Conservation (phyloP, 192 early-diverging fungal species). For the Backusella macrospora region DNA sequence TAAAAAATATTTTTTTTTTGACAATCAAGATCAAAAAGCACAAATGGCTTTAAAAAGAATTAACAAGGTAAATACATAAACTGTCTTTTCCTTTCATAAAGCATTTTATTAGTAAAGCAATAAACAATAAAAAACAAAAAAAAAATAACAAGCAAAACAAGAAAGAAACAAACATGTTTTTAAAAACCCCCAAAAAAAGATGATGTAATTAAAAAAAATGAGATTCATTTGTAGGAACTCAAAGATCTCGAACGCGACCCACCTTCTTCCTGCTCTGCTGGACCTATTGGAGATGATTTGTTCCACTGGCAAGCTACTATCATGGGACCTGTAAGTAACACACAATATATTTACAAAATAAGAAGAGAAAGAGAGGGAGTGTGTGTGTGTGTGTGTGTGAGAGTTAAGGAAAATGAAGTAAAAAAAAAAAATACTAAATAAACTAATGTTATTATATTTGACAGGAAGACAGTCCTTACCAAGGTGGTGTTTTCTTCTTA, state of each 20-base stretch:
- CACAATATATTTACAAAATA: not conserved
- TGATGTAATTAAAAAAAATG: not conserved
- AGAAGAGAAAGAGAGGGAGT: not conserved
- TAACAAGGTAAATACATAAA: slow-evolving; percentile 82
- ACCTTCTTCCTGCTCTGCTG: slow-evolving; percentile 96
- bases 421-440: too few relatives aligned
- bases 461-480: slow-evolving; percentile 90
- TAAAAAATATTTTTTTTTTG: slow-evolving; percentile 17
- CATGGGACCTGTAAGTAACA: slow-evolving; percentile 88
- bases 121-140: not conserved
- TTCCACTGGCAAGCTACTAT: slow-evolving; percentile 99
- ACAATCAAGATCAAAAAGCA: slow-evolving; percentile 12
- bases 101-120: not conserved
- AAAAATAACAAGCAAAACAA: not conserved
- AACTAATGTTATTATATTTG: not conserved
- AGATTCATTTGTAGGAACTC: slow-evolving; percentile 69
- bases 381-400: not conserved
- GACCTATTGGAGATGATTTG: slow-evolving; percentile 90
- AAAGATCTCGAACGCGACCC: slow-evolving; percentile 97
- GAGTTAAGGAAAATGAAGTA: not conserved
- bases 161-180: not conserved
- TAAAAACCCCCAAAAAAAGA: not conserved
- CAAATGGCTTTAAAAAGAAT: slow-evolving; percentile 98
- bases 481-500: slow-evolving; percentile 96
- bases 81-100: too few relatives aligned